Evolutionary conservation across 2,329 filamentous ascomycete genomes (phyloP).

Genomic region (Myrmaecium sp.): DNA sequence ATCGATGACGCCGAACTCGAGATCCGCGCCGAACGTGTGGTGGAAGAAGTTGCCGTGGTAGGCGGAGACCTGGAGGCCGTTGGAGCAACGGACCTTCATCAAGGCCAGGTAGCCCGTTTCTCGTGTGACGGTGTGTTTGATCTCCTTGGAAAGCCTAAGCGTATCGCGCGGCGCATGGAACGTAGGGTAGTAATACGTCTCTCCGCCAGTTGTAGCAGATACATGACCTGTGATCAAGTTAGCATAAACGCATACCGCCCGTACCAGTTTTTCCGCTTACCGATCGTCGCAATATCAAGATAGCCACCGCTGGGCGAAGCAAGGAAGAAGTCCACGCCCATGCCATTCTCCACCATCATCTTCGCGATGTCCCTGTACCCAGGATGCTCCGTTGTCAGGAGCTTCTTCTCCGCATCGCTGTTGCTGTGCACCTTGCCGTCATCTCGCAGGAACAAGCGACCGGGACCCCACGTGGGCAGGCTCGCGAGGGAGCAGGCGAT

Average conservation of each 20-base stretch:
- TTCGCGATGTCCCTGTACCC: constrained; percentile 73
- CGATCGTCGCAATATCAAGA: constrained; percentile 82
- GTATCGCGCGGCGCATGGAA: constrained; percentile 79
- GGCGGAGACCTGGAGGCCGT: constrained; percentile 79
- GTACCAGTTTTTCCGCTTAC: constrained; percentile 28
- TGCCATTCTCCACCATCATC: constrained; percentile 72
- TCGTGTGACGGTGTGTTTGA: constrained; percentile 69
- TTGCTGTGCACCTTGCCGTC: constrained; percentile 64
- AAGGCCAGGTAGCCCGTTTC: constrained; percentile 91
- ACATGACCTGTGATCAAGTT: constrained; percentile 46
- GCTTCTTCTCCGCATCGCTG: constrained; percentile 79
- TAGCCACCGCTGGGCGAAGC: constrained; percentile 81
- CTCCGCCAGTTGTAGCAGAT: constrained; percentile 76
- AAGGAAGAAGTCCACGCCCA: constrained; percentile 89
- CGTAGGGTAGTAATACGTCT: constrained; percentile 94
- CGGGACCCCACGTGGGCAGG: constrained; percentile 85
- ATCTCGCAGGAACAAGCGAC: constrained; percentile 69
- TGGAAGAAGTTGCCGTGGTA: constrained; percentile 96
- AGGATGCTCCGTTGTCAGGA: constrained; percentile 79
- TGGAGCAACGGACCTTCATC: constrained; percentile 97
- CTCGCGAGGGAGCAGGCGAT: constrained; percentile 73
- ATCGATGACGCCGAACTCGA: constrained; percentile 85
- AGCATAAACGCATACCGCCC: constrained; percentile 6
- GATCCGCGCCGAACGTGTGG: constrained; percentile 83
- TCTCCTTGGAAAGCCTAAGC: constrained; percentile 67